Evolutionary conservation across 805 yeast species (phyloP).

Genomic region (Hanseniaspora hatyaiensis): DNA sequence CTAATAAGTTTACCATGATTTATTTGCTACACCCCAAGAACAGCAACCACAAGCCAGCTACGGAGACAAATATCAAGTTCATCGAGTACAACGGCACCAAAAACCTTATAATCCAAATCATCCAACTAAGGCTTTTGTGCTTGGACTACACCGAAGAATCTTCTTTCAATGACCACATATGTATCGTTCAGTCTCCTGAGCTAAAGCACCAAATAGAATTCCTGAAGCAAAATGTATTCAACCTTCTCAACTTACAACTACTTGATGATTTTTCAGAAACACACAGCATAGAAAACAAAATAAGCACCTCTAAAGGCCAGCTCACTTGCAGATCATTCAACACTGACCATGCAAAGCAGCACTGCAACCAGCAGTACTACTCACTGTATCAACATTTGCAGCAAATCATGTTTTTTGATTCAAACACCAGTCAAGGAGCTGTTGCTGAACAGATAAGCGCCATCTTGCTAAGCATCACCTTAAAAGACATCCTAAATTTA

Average conservation of each 20-base stretch:
- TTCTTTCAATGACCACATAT: constrained; percentile 1
- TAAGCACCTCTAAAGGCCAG: background rate
- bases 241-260: background rate
- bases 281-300: background rate
- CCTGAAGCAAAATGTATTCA: background rate
- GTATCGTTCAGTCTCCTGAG: too few species aligned
- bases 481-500: too few species aligned
- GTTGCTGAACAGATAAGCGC: too few species aligned
- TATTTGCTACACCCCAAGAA: background rate
- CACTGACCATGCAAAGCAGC: background rate
- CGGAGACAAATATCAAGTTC: too few species aligned
- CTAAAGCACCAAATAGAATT: too few species aligned
- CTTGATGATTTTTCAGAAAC: background rate
- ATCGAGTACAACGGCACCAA: too few species aligned
- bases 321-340: background rate
- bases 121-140: background rate
- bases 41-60: background rate
- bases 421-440: too few species aligned
- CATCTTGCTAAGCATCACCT: too few species aligned
- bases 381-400: background rate
- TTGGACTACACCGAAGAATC: background rate
- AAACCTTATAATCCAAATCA: background rate
- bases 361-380: background rate
- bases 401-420: background rate
- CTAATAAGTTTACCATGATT: too few species aligned